These are phyloP conservation scores for Mucor racemosus DNA, from an alignment of 371 early-diverging fungal species.

Conservation along the genomic window DNA sequence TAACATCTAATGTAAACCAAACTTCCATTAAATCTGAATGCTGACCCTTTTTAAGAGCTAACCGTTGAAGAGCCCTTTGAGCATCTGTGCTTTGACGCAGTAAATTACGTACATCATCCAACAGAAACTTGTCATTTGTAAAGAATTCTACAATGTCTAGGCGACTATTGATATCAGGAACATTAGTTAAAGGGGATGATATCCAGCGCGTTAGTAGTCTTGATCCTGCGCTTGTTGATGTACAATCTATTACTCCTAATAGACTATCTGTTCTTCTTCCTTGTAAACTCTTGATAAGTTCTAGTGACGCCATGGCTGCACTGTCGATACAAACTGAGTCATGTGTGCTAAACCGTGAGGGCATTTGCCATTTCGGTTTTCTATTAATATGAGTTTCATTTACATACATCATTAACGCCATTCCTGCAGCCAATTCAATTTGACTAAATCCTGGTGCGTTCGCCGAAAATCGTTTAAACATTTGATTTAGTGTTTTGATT, in stretches of 20 bases:
- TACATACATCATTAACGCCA: slow-evolving; percentile 60
- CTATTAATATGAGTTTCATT: slow-evolving; percentile 58
- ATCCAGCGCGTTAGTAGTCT: slow-evolving; percentile 76
- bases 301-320: slow-evolving; percentile 63
- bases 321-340: slow-evolving; percentile 64
- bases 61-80: slow-evolving; percentile 71
- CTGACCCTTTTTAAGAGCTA: slow-evolving; percentile 68
- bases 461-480: slow-evolving; percentile 18
- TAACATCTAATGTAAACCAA: slow-evolving; percentile 55
- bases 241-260: slow-evolving; percentile 70
- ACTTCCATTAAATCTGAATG: slow-evolving; percentile 72
- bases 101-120: slow-evolving; percentile 53
- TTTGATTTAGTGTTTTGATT: slow-evolving; percentile 6
- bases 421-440: slow-evolving; percentile 54
- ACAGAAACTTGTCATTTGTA: slow-evolving; percentile 47
- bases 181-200: slow-evolving; percentile 65
- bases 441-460: slow-evolving; percentile 22
- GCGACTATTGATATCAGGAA: slow-evolving; percentile 60
- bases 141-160: slow-evolving; percentile 77
- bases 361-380: slow-evolving; percentile 52
- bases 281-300: slow-evolving; percentile 55
- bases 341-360: slow-evolving; percentile 47
- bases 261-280: slow-evolving; percentile 65
- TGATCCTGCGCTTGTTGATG: slow-evolving; percentile 82
- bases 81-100: slow-evolving; percentile 69